A percentile compares a stretch with the other conserved stretches of the same genome.
Evolutionary conservation across 805 yeast genomes (phyloP).

Genomic region (Ogataea paraovalis): DNA sequence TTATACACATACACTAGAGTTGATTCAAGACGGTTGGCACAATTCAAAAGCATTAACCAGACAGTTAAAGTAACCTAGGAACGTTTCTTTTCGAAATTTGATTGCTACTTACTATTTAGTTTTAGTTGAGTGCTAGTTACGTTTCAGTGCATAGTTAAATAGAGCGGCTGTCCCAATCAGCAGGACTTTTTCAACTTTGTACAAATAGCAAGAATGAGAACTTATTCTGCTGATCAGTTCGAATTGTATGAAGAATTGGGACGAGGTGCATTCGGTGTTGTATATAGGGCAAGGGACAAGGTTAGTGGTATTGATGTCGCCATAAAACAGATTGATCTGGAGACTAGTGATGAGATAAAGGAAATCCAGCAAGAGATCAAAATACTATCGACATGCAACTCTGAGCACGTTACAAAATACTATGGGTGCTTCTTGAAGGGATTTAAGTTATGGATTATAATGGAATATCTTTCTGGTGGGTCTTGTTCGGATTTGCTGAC

Average conservation of each 20-base stretch:
- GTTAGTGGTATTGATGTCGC: conserved; percentile 45
- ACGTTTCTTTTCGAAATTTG: too few species aligned
- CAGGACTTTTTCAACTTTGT: neutral
- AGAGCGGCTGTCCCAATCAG: too few species aligned
- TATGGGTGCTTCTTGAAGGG: conserved; percentile 70
- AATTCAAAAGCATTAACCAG: too few species aligned
- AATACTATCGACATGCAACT: conserved; percentile 62
- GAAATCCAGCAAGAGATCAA: conserved; percentile 73
- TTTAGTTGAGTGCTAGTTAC: too few species aligned
- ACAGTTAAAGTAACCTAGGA: too few species aligned
- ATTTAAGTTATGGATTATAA: conserved; percentile 70
- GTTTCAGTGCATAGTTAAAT: too few species aligned
- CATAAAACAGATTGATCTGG: conserved; percentile 67
- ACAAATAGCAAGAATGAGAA: conserved; percentile 6
- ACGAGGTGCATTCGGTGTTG: conserved; percentile 76
- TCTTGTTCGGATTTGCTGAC: conserved; percentile 61
- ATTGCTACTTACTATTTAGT: too few species aligned
- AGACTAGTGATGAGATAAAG: conserved; percentile 61
- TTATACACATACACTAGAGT: too few species aligned
- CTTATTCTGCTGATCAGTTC: conserved; percentile 39
- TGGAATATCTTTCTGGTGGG: conserved; percentile 82
- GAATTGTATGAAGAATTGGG: conserved; percentile 56
- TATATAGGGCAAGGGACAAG: conserved; percentile 56
- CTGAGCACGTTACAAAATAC: conserved; percentile 60
- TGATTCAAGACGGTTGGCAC: too few species aligned